Conservation (phyloP, 768 basidiomycete genomes). For the Leccinum subtestaceum region DNA sequence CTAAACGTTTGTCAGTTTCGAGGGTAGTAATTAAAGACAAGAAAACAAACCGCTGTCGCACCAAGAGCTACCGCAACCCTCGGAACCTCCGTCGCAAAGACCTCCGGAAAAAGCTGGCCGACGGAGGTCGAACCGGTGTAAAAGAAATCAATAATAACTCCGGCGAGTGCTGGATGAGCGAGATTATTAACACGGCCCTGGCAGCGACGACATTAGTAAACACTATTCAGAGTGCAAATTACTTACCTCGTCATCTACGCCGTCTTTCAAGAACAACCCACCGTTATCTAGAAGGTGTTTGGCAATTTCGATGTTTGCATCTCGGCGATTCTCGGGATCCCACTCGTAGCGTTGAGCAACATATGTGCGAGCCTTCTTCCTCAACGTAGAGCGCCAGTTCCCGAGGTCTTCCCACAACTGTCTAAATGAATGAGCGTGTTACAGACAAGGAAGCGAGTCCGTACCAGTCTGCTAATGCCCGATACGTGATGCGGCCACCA, state of each 20-base stretch:
- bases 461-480: slow-evolving; percentile 1
- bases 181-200: not conserved
- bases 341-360: not conserved
- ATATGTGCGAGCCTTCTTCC: not conserved
- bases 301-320: not conserved
- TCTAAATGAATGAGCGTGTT: not conserved
- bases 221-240: not conserved
- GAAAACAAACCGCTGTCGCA: not conserved
- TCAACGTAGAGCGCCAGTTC: not conserved
- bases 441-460: not conserved
- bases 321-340: not conserved
- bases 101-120: not conserved
- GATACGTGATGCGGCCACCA: not conserved
- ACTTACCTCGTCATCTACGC: not conserved
- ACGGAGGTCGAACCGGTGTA: not conserved
- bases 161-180: not conserved
- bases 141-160: not conserved
- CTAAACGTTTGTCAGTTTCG: not conserved
- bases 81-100: not conserved
- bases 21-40: not conserved
- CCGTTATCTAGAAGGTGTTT: not conserved
- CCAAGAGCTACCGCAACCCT: not conserved
- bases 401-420: not conserved
- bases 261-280: not conserved
- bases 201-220: not conserved